These are phyloP conservation scores for Magnusiomyces suaveolens DNA, from an alignment of 1,139 yeast genomes.

Conservation along the genomic window DNA sequence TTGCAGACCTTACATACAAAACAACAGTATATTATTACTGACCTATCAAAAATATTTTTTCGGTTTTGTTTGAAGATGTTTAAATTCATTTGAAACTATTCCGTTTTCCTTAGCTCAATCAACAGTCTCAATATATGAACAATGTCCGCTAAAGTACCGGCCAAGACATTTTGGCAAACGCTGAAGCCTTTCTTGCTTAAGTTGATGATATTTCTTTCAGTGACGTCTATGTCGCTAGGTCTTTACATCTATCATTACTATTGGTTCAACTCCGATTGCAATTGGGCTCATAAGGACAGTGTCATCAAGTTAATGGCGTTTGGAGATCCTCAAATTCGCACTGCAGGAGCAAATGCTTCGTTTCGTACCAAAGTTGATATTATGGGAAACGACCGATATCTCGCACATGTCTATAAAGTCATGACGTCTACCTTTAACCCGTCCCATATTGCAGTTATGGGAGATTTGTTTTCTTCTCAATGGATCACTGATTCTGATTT, in stretches of 20 bases:
- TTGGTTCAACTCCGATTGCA: conserved; percentile 21
- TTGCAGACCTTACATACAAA: too few relatives aligned
- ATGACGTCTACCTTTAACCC: conserved; percentile 61
- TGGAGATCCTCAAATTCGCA: conserved; percentile 96
- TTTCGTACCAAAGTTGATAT: conserved; percentile 70
- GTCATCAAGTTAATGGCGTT: conserved; percentile 44
- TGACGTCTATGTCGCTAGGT: conserved; percentile 27
- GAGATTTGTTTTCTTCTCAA: conserved; percentile 89
- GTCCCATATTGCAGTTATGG: conserved; percentile 77
- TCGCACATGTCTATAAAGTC: conserved; percentile 68
- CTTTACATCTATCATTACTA: conserved; percentile 67
- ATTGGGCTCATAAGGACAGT: conserved; percentile 20
- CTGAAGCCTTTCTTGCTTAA: neutral
- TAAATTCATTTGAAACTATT: neutral
- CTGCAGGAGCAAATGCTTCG: conserved; percentile 65
- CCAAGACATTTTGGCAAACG: neutral
- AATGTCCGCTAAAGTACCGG: neutral
- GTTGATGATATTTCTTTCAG: neutral
- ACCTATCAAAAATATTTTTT: too few relatives aligned
- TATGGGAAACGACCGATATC: conserved; percentile 75
- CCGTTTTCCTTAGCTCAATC: neutral
- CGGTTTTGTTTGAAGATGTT: too few relatives aligned
- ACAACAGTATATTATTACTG: too few relatives aligned
- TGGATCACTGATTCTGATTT: conserved; percentile 90
- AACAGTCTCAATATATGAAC: too few relatives aligned